Conservation (phyloP, 306 rosid genomes). For the Malus asiatica region DNA sequence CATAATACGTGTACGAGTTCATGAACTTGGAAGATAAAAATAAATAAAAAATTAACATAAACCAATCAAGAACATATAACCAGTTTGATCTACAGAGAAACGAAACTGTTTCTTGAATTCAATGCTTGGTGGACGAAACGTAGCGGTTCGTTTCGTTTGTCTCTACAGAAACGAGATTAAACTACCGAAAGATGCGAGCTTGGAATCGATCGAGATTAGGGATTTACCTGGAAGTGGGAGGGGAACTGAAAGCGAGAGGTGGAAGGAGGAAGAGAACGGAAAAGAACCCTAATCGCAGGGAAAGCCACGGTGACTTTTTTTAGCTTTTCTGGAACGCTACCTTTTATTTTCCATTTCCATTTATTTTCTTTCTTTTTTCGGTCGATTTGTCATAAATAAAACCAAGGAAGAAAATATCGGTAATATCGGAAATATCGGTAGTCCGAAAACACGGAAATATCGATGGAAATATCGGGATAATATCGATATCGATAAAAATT, state of each 20-base stretch:
- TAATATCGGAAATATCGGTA: no score
- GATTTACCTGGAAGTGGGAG: background rate
- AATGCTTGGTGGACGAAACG: background rate
- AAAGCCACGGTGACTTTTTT: background rate
- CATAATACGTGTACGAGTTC: background rate
- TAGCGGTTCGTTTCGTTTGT: background rate
- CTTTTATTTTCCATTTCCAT: background rate
- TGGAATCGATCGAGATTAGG: background rate
- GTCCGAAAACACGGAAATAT: no score
- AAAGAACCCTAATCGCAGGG: conserved; percentile 3
- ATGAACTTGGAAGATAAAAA: background rate
- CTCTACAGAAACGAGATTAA: background rate
- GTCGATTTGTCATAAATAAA: background rate
- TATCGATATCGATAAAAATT: no score
- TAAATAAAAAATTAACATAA: background rate
- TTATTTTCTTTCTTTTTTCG: background rate
- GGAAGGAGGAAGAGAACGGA: background rate
- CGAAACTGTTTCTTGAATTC: background rate
- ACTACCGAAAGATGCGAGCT: background rate
- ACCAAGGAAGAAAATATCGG: no score
- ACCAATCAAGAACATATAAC: background rate
- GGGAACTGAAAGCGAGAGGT: background rate
- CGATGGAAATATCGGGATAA: no score
- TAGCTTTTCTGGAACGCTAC: background rate
- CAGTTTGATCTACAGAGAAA: background rate